These are phyloP conservation scores for Mucuna pruriens DNA, from an alignment of 306 rosid species.

Conservation along the genomic window DNA sequence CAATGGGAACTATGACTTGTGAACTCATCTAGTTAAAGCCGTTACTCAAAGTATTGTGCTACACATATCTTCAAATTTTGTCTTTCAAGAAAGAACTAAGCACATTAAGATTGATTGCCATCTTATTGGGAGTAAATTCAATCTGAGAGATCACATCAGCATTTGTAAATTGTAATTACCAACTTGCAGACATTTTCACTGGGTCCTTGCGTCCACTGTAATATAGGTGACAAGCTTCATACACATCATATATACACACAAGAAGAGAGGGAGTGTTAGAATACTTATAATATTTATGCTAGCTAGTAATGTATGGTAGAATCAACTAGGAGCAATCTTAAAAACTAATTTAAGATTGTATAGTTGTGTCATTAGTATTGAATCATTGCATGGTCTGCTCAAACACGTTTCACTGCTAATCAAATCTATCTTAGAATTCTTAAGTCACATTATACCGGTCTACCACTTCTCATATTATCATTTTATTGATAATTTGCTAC, in stretches of 20 bases:
- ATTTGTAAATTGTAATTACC: neutral
- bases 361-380: neutral
- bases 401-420: neutral
- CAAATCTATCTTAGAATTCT: neutral
- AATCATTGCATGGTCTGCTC: neutral
- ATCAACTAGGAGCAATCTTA: neutral
- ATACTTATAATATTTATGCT: neutral
- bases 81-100: neutral
- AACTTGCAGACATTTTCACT: neutral
- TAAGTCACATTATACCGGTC: constrained; percentile 17
- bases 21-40: neutral
- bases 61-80: neutral
- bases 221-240: neutral
- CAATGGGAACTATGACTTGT: neutral
- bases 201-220: neutral
- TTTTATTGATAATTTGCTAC: neutral
- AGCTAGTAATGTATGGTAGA: neutral
- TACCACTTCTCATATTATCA: neutral
- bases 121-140: neutral
- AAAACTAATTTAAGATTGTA: neutral
- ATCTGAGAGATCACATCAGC: neutral
- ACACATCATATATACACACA: neutral
- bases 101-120: neutral
- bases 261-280: neutral
- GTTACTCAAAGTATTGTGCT: neutral